Evolutionary conservation across 805 yeast genomes (phyloP).

Genomic region (Wilhelminamyces savonicus): DNA sequence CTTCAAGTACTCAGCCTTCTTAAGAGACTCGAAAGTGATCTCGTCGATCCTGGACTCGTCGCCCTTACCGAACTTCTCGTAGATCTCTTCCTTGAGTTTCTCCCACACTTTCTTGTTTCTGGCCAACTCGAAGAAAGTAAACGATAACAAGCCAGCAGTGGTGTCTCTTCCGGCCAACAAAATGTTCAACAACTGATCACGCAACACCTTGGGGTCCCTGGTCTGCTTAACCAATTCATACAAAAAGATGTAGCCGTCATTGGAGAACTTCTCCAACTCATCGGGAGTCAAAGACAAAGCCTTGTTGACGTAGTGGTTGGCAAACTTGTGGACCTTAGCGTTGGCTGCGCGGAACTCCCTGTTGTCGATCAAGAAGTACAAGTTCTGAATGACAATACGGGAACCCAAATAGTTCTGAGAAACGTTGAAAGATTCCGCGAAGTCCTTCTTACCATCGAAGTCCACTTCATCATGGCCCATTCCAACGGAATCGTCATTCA

Average conservation of each 20-base stretch:
- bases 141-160: slow-evolving; percentile 45
- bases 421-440: slow-evolving; percentile 28
- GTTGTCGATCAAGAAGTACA: slow-evolving; percentile 19
- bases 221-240: slow-evolving; percentile 44
- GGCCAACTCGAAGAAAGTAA: slow-evolving; percentile 38
- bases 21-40: slow-evolving; percentile 41
- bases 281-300: slow-evolving; percentile 27
- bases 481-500: slow-evolving; percentile 24
- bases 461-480: no score
- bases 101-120: slow-evolving; percentile 33
- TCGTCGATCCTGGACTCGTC: slow-evolving; percentile 27
- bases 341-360: slow-evolving; percentile 24
- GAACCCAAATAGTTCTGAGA: slow-evolving; percentile 26
- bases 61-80: slow-evolving; percentile 25
- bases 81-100: slow-evolving; percentile 32
- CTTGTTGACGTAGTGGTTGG: slow-evolving; percentile 19
- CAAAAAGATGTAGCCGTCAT: slow-evolving; percentile 40
- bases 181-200: slow-evolving; percentile 47
- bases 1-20: slow-evolving; percentile 41
- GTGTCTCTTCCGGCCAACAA: slow-evolving; percentile 53
- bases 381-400: slow-evolving; percentile 26
- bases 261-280: slow-evolving; percentile 23
- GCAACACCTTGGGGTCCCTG: slow-evolving; percentile 39
- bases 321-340: slow-evolving; percentile 17
- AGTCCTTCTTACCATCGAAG: slow-evolving; percentile 23